Evolutionary conservation across 2,329 filamentous ascomycete species (phyloP).

Genomic region (Fusarium heterosporum): DNA sequence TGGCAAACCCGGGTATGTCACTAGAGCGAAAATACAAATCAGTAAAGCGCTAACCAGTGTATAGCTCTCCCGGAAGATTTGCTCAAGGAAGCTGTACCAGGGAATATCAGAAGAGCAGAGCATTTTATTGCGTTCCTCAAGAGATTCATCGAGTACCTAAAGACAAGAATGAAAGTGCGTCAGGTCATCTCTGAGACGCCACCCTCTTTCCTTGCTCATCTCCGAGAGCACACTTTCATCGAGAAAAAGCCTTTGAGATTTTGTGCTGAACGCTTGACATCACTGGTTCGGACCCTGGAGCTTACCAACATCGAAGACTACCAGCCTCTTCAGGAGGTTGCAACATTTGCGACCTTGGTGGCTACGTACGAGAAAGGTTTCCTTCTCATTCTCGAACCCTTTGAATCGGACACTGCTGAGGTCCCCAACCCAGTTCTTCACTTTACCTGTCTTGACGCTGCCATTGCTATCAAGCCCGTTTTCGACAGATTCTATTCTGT

Average conservation of each 20-base stretch:
- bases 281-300: conserved; percentile 92
- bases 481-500: conserved; percentile 98
- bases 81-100: conserved; percentile 93
- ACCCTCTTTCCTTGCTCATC: conserved; percentile 89
- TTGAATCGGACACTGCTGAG: conserved; percentile 93
- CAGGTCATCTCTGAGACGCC: conserved; percentile 98
- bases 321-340: conserved; percentile 95
- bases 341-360: conserved; percentile 94
- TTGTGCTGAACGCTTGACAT: conserved; percentile 94
- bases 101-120: conserved; percentile 94
- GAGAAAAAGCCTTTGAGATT: conserved; percentile 95
- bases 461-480: conserved; percentile 97
- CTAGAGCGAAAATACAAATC: background rate
- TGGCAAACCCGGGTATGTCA: conserved; percentile 81
- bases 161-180: conserved; percentile 97
- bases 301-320: conserved; percentile 98
- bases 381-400: conserved; percentile 94
- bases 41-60: conserved; percentile 5
- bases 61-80: conserved; percentile 88
- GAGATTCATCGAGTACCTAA: conserved; percentile 96
- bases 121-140: conserved; percentile 97
- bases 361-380: conserved; percentile 98
- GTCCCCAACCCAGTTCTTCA: conserved; percentile 97
- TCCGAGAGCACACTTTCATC: conserved; percentile 97
- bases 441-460: conserved; percentile 95